Conservation (phyloP, 2,329 filamentous ascomycete genomes). For the Fusarium drepaniforme region DNA sequence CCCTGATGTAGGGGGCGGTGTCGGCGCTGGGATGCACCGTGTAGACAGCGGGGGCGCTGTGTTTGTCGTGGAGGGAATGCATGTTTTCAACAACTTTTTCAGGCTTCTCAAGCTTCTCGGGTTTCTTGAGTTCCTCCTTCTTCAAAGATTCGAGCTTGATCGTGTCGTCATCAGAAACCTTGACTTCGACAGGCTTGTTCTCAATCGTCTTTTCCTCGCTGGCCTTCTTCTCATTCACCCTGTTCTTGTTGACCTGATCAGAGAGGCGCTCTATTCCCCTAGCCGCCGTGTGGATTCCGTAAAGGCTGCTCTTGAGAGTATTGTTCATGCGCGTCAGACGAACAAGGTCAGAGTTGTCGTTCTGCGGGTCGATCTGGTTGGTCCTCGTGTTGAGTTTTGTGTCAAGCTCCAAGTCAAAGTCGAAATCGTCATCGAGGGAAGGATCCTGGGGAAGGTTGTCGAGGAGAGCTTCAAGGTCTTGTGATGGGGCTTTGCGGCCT, state of each 20-base stretch:
- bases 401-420: constrained; percentile 43
- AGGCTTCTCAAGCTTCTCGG: constrained; percentile 24
- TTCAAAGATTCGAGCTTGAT: background rate
- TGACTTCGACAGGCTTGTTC: background rate
- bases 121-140: background rate
- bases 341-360: constrained; percentile 54
- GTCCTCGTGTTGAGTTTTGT: constrained; percentile 42
- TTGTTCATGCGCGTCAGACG: constrained; percentile 64
- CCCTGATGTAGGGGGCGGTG: constrained; percentile 52
- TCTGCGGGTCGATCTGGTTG: constrained; percentile 36
- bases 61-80: constrained; percentile 20
- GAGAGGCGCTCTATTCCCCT: constrained; percentile 70
- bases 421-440: constrained; percentile 36
- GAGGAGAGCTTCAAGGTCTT: constrained; percentile 41
- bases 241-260: constrained; percentile 59
- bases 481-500: constrained; percentile 49
- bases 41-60: constrained; percentile 32
- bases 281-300: constrained; percentile 66
- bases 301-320: constrained; percentile 62
- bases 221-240: constrained; percentile 14
- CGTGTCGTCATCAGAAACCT: constrained; percentile 12
- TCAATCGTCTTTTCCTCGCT: background rate
- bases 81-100: constrained; percentile 24
- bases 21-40: constrained; percentile 13
- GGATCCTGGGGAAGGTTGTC: constrained; percentile 43